Percentiles rank a stretch among this genome's conserved stretches.
Evolutionary conservation across 2,329 filamentous ascomycete species (phyloP).

Genomic region (Beauveria varroae): DNA sequence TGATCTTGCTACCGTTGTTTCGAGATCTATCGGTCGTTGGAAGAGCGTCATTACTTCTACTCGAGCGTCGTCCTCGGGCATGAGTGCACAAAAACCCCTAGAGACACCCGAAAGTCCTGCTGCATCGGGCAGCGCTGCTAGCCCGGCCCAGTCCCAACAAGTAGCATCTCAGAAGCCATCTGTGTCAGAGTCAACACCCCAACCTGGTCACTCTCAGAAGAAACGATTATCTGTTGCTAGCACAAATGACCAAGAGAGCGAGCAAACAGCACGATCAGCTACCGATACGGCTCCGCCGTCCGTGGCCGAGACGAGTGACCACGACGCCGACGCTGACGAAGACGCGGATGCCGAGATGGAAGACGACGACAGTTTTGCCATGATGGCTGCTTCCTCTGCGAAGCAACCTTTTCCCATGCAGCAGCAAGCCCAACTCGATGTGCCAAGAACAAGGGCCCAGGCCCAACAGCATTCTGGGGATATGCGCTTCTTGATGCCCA

Average conservation of each 20-base stretch:
- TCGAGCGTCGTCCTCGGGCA: constrained; percentile 34
- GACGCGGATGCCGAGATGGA: constrained; percentile 41
- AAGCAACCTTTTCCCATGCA: constrained; percentile 31
- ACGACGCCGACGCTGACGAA: constrained; percentile 16
- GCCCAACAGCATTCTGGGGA: constrained; percentile 28
- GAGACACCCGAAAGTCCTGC: constrained; percentile 25
- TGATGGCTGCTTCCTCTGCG: constrained; percentile 36
- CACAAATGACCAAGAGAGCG: constrained; percentile 26
- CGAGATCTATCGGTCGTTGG: constrained; percentile 53
- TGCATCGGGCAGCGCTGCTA: constrained; percentile 2
- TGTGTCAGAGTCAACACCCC: constrained; percentile 13
- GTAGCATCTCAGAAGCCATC: constrained; percentile 17
- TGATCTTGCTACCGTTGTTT: constrained; percentile 44
- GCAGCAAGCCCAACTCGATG: constrained; percentile 35
- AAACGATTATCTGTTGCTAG: constrained; percentile 29
- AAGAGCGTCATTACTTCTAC: constrained; percentile 51
- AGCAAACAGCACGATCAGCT: constrained; percentile 24
- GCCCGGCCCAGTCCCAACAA: constrained; percentile 17
- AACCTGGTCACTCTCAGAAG: constrained; percentile 16
- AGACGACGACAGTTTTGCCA: constrained; percentile 47
- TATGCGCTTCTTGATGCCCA: constrained; percentile 36
- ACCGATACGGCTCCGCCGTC: constrained; percentile 31
- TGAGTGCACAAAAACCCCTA: constrained; percentile 43
- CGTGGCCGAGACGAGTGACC: constrained; percentile 40
- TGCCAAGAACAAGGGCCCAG: constrained; percentile 32